Percentiles rank a stretch among this genome's conserved stretches.
Evolutionary conservation across 495 filamentous ascomycete genomes (phyloP).

Genomic region (Penicillium waksmanii): DNA sequence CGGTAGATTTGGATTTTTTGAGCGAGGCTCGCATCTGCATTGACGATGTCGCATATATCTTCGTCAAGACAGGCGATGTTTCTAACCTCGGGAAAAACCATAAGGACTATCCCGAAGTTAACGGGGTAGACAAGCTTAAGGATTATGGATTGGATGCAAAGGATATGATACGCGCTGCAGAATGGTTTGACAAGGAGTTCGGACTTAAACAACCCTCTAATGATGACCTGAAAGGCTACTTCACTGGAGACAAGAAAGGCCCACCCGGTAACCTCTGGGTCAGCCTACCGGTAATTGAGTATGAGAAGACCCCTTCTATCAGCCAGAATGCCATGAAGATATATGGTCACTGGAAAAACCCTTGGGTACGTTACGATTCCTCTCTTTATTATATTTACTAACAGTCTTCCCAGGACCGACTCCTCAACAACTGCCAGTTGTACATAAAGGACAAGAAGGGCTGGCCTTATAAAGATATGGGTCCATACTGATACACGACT

Average conservation of each 20-base stretch:
- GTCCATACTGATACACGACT: conserved; percentile 30
- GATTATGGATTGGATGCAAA: not conserved
- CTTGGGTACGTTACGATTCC: too few relatives aligned
- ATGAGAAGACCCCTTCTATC: not conserved
- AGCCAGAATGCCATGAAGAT: too few relatives aligned
- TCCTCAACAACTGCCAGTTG: too few relatives aligned
- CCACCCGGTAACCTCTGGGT: not conserved
- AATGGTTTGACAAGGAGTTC: not conserved
- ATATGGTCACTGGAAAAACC: too few relatives aligned
- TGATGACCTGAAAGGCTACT: not conserved
- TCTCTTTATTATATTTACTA: too few relatives aligned
- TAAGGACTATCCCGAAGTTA: not conserved
- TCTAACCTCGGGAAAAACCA: not conserved
- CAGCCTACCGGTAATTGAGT: not conserved
- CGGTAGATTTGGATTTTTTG: not conserved
- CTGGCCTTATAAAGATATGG: too few relatives aligned
- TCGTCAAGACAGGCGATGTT: not conserved
- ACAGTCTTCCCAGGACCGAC: too few relatives aligned
- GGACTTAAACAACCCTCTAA: not conserved
- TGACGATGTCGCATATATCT: not conserved
- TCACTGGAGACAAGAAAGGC: not conserved
- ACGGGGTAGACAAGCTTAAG: not conserved
- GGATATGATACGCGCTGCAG: not conserved
- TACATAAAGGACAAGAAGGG: too few relatives aligned
- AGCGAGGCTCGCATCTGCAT: not conserved